Evolutionary conservation across 805 yeast species (phyloP).

Genomic region (Saccharomyces cerevisiae): DNA sequence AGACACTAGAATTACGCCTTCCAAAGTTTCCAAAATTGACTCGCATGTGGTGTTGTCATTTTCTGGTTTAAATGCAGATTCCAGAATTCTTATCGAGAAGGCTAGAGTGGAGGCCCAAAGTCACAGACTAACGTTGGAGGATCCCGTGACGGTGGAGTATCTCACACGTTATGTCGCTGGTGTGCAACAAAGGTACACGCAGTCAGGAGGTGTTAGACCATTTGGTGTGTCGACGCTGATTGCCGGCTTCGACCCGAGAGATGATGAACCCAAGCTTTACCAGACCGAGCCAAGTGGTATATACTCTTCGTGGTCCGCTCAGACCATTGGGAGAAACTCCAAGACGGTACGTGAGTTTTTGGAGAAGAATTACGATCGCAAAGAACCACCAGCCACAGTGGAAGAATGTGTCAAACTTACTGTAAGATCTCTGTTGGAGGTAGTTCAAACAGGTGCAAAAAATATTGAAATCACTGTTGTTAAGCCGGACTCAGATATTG

Average conservation of each 20-base stretch:
- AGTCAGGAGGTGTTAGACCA: conserved; percentile 97
- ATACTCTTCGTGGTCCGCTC: conserved; percentile 96
- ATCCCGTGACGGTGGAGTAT: conserved; percentile 85
- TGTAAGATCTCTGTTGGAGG: conserved; percentile 81
- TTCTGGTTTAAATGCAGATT: conserved; percentile 98
- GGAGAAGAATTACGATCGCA: conserved; percentile 72
- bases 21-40: conserved; percentile 86
- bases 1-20: conserved; percentile 93
- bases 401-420: conserved; percentile 72
- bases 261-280: conserved; percentile 69
- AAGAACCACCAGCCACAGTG: conserved; percentile 46
- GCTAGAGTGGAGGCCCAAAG: conserved; percentile 97
- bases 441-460: conserved; percentile 95
- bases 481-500: conserved; percentile 57
- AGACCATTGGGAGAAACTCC: conserved; percentile 89
- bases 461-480: conserved; percentile 89
- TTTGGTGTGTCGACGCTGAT: conserved; percentile 92
- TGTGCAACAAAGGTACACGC: conserved; percentile 93
- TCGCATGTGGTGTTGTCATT: conserved; percentile 86
- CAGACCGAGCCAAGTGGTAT: conserved; percentile 98
- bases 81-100: conserved; percentile 85
- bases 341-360: conserved; percentile 93
- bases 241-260: conserved; percentile 86
- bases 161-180: conserved; percentile 95
- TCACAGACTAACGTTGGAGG: conserved; percentile 87